phyloP scores from a whole-genome alignment of 805 yeast genomes.

The Sugiyamaella chiloensis region DNA sequence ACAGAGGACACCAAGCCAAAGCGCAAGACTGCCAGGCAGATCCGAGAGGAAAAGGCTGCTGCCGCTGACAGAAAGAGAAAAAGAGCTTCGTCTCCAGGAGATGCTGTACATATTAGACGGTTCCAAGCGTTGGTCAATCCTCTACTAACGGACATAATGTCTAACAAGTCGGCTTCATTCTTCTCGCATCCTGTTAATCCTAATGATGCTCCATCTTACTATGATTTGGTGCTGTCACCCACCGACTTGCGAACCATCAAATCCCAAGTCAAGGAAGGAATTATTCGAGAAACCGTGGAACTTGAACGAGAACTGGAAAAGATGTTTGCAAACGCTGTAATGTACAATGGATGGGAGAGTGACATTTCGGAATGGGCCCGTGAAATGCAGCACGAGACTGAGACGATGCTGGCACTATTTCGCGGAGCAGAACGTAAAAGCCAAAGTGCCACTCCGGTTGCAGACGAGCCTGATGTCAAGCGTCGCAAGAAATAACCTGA shows the following conservation, averaged over 20 bases:
- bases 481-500: conserved; percentile 18
- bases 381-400: conserved; percentile 69
- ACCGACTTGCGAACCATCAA: conserved; percentile 64
- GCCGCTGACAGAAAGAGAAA: conserved; percentile 15
- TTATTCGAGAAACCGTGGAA: conserved; percentile 47
- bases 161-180: conserved; percentile 70
- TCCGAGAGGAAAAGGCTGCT: neutral
- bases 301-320: conserved; percentile 66
- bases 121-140: conserved; percentile 62
- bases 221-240: conserved; percentile 58
- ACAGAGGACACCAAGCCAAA: neutral
- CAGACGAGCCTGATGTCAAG: conserved; percentile 19
- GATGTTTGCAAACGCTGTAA: conserved; percentile 81
- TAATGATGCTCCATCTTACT: conserved; percentile 67
- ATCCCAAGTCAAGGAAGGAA: conserved; percentile 55
- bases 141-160: conserved; percentile 59
- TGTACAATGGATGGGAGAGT: conserved; percentile 69
- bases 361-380: conserved; percentile 60
- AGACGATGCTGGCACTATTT: conserved; percentile 48
- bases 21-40: conserved; percentile 4
- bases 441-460: conserved; percentile 16
- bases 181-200: conserved; percentile 67
- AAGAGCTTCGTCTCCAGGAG: conserved; percentile 21
- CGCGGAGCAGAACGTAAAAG: conserved; percentile 44
- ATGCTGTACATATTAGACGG: conserved; percentile 40